phyloP scores from a whole-genome alignment of 1,284 basidiomycete species.

The Irpex sp. region DNA sequence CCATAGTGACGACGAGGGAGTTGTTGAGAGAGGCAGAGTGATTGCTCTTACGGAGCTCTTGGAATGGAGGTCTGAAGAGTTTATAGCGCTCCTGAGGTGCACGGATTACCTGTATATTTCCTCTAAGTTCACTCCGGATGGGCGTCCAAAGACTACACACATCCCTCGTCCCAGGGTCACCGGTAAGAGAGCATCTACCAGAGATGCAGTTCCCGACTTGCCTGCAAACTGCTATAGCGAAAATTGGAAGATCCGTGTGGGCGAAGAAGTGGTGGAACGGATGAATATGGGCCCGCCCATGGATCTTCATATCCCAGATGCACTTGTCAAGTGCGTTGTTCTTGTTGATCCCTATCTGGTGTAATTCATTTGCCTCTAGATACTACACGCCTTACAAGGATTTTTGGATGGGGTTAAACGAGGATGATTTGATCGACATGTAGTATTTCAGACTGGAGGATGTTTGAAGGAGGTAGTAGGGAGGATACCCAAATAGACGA shows the following conservation, averaged over 20 bases:
- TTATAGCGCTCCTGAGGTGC: not conserved
- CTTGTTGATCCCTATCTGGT: too few relatives aligned
- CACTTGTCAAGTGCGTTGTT: too few relatives aligned
- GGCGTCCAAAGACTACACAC: not conserved
- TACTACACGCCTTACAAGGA: too few relatives aligned
- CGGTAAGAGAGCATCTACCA: not conserved
- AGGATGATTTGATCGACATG: too few relatives aligned
- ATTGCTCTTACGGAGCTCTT: not conserved
- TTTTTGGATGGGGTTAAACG: too few relatives aligned
- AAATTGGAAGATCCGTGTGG: not conserved
- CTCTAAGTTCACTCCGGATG: not conserved
- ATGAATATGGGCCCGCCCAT: not conserved
- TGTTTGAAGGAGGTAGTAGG: too few relatives aligned
- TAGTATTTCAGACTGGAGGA: too few relatives aligned
- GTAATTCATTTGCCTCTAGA: too few relatives aligned
- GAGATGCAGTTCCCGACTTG: not conserved
- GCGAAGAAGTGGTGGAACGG: not conserved
- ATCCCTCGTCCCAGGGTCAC: not conserved
- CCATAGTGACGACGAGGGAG: not conserved
- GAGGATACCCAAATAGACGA: too few relatives aligned
- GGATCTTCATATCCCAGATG: not conserved
- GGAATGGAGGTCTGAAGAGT: not conserved
- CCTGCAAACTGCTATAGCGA: not conserved
- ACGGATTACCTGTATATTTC: not conserved
- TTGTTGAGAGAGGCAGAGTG: not conserved